Conservation (phyloP, 1,284 basidiomycete genomes). For the Calocybe gambosa region DNA sequence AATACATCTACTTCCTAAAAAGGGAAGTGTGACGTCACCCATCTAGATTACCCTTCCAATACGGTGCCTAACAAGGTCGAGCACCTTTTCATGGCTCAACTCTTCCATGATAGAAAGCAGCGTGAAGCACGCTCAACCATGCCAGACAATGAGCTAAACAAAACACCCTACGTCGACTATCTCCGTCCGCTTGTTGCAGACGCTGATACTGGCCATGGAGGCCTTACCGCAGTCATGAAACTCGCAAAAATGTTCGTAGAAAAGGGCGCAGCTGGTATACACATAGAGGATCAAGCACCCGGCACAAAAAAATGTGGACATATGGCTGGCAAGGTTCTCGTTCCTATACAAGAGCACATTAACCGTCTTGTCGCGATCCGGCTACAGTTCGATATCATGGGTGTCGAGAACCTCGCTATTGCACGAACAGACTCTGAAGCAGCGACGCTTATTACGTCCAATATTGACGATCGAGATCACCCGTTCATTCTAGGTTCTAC, state of each 20-base stretch:
- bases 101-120: slow-evolving; percentile 87
- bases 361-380: slow-evolving; percentile 75
- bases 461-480: slow-evolving; percentile 96
- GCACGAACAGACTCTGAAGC: slow-evolving; percentile 87
- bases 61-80: slow-evolving; percentile 93
- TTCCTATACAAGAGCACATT: slow-evolving; percentile 73
- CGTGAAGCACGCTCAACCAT: slow-evolving; percentile 69
- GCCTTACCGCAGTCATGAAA: slow-evolving; percentile 75
- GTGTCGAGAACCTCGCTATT: slow-evolving; percentile 64
- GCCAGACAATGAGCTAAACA: slow-evolving; percentile 68
- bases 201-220: slow-evolving; percentile 82
- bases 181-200: slow-evolving; percentile 74
- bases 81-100: slow-evolving; percentile 82
- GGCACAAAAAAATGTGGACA: slow-evolving; percentile 87
- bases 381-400: slow-evolving; percentile 59
- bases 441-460: slow-evolving; percentile 93
- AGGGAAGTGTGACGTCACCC: slow-evolving; percentile 5
- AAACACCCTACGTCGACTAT: slow-evolving; percentile 59
- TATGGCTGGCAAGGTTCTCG: slow-evolving; percentile 79
- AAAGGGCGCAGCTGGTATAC: slow-evolving; percentile 76
- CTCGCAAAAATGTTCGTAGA: slow-evolving; percentile 78
- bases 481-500: slow-evolving; percentile 93
- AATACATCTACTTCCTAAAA: slow-evolving; percentile 16
- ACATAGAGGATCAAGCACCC: slow-evolving; percentile 81
- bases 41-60: slow-evolving; percentile 84